phyloP scores from a whole-genome alignment of 495 filamentous ascomycete species.

The Pyrenopolyporus hunteri region DNA sequence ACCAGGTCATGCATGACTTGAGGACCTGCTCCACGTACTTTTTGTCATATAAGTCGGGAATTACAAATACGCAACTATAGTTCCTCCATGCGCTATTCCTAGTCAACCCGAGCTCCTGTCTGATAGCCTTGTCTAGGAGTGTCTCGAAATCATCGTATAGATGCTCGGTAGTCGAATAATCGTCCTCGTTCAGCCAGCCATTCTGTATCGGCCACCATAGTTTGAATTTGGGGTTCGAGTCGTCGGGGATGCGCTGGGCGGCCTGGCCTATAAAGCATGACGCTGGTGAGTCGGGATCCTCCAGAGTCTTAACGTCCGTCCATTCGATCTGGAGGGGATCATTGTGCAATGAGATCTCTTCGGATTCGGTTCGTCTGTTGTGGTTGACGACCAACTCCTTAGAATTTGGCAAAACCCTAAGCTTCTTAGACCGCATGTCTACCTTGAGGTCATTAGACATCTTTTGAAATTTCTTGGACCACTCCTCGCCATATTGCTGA shows the following conservation, averaged over 20 bases:
- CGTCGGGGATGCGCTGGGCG: slow-evolving; percentile 84
- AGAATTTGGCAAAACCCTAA: slow-evolving; percentile 90
- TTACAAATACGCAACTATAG: slow-evolving; percentile 92
- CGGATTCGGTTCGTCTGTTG: slow-evolving; percentile 79
- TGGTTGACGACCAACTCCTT: slow-evolving; percentile 93
- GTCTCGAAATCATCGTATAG: slow-evolving; percentile 84
- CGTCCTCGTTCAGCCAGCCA: slow-evolving; percentile 87
- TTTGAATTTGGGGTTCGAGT: slow-evolving; percentile 87
- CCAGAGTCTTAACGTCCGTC: slow-evolving; percentile 75
- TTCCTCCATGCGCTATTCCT: slow-evolving; percentile 81
- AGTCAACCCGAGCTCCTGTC: slow-evolving; percentile 76
- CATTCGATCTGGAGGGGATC: slow-evolving; percentile 91
- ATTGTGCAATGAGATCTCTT: slow-evolving; percentile 90
- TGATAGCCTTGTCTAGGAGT: slow-evolving; percentile 85
- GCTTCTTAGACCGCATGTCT: slow-evolving; percentile 90
- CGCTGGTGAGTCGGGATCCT: slow-evolving; percentile 60
- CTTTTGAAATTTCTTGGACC: slow-evolving; percentile 74
- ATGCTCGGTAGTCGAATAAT: slow-evolving; percentile 76
- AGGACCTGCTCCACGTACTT: slow-evolving; percentile 83
- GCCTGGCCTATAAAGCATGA: slow-evolving; percentile 80
- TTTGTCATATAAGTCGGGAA: slow-evolving; percentile 96
- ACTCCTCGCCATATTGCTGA: slow-evolving; percentile 89
- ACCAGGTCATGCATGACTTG: slow-evolving; percentile 83
- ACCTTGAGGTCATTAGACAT: slow-evolving; percentile 86
- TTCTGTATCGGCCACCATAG: slow-evolving; percentile 88